Percentiles rank a stretch among this genome's conserved stretches.
Conservation (phyloP, 306 rosid species). For the Vigna nakashimae region DNA sequence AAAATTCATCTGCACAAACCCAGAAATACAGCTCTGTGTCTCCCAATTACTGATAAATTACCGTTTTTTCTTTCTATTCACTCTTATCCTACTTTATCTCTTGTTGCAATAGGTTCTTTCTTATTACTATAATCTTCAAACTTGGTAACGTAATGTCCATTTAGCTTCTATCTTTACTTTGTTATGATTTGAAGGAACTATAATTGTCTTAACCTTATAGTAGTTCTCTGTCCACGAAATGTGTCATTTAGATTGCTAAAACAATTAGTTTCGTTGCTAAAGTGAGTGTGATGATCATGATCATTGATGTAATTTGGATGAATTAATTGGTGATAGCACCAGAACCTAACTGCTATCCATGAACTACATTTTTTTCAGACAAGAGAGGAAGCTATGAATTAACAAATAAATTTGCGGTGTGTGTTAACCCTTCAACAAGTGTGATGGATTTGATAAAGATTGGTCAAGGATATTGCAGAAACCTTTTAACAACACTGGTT, state of each 20-base stretch:
- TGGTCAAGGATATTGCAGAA: not conserved
- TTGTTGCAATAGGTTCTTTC: not conserved
- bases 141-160: slow-evolving; percentile 10
- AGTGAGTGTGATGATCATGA: not conserved
- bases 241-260: slow-evolving; percentile 15
- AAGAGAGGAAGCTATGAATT: slow-evolving; percentile 4
- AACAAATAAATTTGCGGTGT: slow-evolving; percentile 16
- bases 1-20: slow-evolving; percentile 3
- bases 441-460: slow-evolving; percentile 5
- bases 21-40: slow-evolving; percentile 22
- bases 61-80: not conserved
- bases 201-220: not conserved
- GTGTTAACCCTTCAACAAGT: not conserved
- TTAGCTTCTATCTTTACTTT: slow-evolving; percentile 15
- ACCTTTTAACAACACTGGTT: slow-evolving; percentile 4
- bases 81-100: not conserved
- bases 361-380: not conserved
- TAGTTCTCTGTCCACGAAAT: not conserved
- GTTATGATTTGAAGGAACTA: slow-evolving; percentile 23
- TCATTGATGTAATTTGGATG: not conserved
- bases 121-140: slow-evolving; percentile 18
- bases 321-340: slow-evolving; percentile 1
- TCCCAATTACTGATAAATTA: not conserved
- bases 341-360: not conserved
- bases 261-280: not conserved